A percentile compares a stretch with the other conserved stretches of the same genome.
These are phyloP conservation scores for Allomyces javanicus DNA, from an alignment of 192 early-diverging fungal species.

Conservation along the genomic window DNA sequence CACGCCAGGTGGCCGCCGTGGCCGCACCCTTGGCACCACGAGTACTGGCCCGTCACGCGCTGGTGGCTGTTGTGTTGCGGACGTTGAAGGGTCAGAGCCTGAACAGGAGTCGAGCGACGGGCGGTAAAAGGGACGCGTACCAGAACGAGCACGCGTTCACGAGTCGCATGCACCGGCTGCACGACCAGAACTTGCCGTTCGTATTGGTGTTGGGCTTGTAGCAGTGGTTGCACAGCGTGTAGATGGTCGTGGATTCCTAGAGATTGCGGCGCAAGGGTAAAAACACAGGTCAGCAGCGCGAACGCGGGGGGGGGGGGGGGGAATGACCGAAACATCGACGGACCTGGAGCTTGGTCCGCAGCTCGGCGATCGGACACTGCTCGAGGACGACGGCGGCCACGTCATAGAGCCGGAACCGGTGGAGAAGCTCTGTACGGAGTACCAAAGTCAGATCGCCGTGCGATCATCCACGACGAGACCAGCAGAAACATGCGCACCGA, in stretches of 20 bases:
- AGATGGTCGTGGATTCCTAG: constrained; percentile 50
- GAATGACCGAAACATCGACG: too few relatives aligned
- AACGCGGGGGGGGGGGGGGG: too few relatives aligned
- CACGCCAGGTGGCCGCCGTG: constrained; percentile 64
- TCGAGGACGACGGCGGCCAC: constrained; percentile 38
- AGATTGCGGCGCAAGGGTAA: constrained; percentile 9
- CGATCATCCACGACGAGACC: not conserved
- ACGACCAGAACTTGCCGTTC: constrained; percentile 33
- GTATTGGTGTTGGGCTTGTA: constrained; percentile 31
- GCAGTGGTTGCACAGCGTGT: constrained; percentile 47
- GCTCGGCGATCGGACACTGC: constrained; percentile 20
- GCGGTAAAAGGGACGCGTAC: constrained; percentile 15
- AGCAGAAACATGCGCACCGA: constrained; percentile 20
- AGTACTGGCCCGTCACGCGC: constrained; percentile 47
- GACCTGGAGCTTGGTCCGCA: constrained; percentile 30
- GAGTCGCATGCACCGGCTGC: constrained; percentile 43
- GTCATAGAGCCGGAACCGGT: constrained; percentile 48
- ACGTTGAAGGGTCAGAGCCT: not conserved
- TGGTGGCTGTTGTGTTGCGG: constrained; percentile 26
- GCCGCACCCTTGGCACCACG: constrained; percentile 60
- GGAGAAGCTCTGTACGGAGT: constrained; percentile 33
- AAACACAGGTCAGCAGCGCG: too few relatives aligned
- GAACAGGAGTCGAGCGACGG: not conserved
- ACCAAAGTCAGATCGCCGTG: not conserved
- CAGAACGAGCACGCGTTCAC: constrained; percentile 47